Evolutionary conservation across 768 basidiomycete genomes (phyloP), one percentile per base, ranked within the genome.

Genomic region (Leucosporidium creatinivorum): DNA sequence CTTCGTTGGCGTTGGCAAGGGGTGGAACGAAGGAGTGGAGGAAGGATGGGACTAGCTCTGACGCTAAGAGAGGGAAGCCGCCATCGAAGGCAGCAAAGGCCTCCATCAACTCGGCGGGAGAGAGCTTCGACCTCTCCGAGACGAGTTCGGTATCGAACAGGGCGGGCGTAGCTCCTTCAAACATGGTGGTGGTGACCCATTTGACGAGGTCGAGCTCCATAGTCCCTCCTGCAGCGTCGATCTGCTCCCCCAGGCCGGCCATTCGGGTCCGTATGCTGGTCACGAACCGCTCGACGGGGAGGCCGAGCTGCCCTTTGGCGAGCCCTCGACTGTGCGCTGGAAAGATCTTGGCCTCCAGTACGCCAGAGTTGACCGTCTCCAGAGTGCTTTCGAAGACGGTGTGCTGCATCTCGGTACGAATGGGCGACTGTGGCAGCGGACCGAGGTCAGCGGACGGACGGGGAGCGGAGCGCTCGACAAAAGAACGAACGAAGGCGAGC

Each of bases 51-150:
- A 74, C 28, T 13, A 69, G 21, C 1, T 66, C 73, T 48, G 62
- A 62, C 4, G 73, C 70, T 21, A 69, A 56, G 47, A 74, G 63
- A 15, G 73, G 73, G 58, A 74, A 74, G 0, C 66, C 56, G 12
- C 13, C 30, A 52, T 74, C 73, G 55, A 72, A 74, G 21, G 21
- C 56, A n/a, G 47, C 39, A 56, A 73, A 73, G 15, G 62, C 48
- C 19, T 25, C 13, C 26, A 26, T 44, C 21, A 68, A 31, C 23
- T 58, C 60, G 4, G 55, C 28, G 17, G 17, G 62, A 18, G 28
- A 59, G 61, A 17, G 68, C n/a, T 9, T 62, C 36, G 21, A 28
- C n/a, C 23, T 25, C 52, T 44, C 39, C 39, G 52, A 28, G 52
- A 30, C 12, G 19, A 67, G 28, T 12, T 18, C 1, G 0, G 51